Conservation (phyloP, 257 asterid genomes). For the Paulownia fortunei region DNA sequence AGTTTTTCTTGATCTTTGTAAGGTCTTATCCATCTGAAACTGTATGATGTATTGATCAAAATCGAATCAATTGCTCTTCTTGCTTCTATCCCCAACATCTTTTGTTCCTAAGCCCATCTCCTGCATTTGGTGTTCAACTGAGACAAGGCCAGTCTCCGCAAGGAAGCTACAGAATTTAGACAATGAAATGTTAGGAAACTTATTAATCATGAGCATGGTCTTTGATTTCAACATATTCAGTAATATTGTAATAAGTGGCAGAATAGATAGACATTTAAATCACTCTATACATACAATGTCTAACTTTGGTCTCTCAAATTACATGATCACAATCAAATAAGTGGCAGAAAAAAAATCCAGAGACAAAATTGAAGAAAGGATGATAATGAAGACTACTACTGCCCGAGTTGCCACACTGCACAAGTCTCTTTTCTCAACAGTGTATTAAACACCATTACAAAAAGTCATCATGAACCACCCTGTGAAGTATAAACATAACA, state of each 20-base stretch:
- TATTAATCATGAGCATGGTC: background rate
- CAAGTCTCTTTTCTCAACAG: background rate
- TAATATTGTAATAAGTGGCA: background rate
- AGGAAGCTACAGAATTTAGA: constrained; percentile 62
- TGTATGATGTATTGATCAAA: constrained; percentile 24
- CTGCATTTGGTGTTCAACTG: constrained; percentile 82
- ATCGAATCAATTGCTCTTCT: constrained; percentile 52
- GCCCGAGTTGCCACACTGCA: background rate
- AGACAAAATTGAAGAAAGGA: background rate
- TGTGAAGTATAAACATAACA: background rate
- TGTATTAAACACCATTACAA: background rate
- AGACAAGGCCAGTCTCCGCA: constrained; percentile 84
- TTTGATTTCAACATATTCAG: background rate
- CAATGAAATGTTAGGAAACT: constrained; percentile 15
- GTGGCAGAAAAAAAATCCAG: background rate
- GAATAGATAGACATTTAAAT: background rate
- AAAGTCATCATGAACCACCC: background rate
- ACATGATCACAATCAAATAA: background rate
- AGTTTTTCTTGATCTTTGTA: constrained; percentile 7
- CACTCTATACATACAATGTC: background rate
- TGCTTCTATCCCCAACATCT: constrained; percentile 46
- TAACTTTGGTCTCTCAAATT: background rate
- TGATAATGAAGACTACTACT: background rate
- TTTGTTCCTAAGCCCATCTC: constrained; percentile 73
- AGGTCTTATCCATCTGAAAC: constrained; percentile 17